phyloP scores from a whole-genome alignment of 306 rosid species.

The Gillenia trifoliata region DNA sequence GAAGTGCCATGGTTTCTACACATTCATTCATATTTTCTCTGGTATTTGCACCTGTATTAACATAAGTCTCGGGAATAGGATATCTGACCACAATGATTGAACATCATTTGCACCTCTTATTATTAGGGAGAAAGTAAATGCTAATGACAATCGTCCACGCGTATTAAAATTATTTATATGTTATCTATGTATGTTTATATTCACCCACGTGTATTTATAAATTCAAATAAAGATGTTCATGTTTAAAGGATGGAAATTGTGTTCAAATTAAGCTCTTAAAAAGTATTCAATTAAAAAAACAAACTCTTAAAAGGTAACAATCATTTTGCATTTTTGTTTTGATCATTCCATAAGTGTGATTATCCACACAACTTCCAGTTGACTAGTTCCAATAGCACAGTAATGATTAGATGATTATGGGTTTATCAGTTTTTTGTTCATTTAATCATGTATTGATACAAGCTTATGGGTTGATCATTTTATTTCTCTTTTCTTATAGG shows the following conservation, averaged over 20 bases:
- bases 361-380: not conserved
- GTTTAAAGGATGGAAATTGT: not conserved
- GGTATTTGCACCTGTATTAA: not conserved
- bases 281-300: too few relatives aligned
- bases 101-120: not conserved
- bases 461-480: not conserved
- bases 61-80: constrained; percentile 5
- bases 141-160: not conserved
- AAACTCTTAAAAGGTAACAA: not conserved
- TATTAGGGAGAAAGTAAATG: not conserved
- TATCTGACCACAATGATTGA: not conserved
- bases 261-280: not conserved
- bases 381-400: not conserved
- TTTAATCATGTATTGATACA: not conserved
- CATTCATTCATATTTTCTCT: not conserved
- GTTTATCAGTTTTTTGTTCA: too few relatives aligned
- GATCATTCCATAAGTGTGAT: not conserved
- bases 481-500: too few relatives aligned
- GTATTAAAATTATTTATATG: not conserved
- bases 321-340: not conserved
- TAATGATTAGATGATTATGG: too few relatives aligned
- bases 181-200: not conserved
- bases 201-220: not conserved
- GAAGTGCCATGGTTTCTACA: not conserved
- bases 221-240: not conserved